A percentile compares a stretch with the other conserved stretches of the same genome.
Conservation (phyloP, 108 stramenopile species). For the Cylindrotheca fusiformis region DNA sequence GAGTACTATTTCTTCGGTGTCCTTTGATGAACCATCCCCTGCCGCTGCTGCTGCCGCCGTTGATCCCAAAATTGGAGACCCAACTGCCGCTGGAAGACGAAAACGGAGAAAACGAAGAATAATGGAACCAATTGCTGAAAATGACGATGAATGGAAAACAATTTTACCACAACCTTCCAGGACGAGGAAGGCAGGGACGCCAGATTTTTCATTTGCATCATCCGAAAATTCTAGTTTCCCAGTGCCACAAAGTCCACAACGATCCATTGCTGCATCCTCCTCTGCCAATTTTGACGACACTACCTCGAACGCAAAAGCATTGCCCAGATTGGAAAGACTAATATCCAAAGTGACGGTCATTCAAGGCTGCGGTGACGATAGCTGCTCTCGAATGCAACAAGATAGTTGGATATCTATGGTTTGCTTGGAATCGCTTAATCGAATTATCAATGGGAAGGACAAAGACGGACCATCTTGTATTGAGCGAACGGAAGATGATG, state of each 20-base stretch:
- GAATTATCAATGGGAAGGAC: constrained; percentile 62
- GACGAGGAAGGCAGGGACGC: too few species aligned
- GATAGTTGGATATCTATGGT: constrained; percentile 18
- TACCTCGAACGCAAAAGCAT: not conserved
- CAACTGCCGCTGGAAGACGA: constrained; percentile 29
- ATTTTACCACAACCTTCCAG: not conserved
- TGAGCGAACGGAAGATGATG: constrained; percentile 21
- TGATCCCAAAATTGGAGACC: constrained; percentile 11
- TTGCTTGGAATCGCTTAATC: constrained; percentile 49
- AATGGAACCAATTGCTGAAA: constrained; percentile 3
- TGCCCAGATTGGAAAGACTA: not conserved
- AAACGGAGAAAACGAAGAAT: constrained; percentile 30
- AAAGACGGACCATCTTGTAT: constrained; percentile 36
- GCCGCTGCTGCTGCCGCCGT: not conserved
- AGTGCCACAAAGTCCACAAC: not conserved
- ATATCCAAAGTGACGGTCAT: not conserved
- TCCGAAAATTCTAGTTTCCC: not conserved
- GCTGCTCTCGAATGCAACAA: not conserved
- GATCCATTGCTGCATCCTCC: not conserved
- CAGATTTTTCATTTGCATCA: not conserved
- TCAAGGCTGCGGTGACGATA: not conserved
- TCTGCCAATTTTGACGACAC: not conserved
- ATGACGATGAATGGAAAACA: not conserved
- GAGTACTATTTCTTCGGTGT: constrained; percentile 7
- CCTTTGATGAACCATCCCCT: not conserved